Evolutionary conservation across 495 filamentous ascomycete species (phyloP).

Genomic region (Neurospora pannonica): DNA sequence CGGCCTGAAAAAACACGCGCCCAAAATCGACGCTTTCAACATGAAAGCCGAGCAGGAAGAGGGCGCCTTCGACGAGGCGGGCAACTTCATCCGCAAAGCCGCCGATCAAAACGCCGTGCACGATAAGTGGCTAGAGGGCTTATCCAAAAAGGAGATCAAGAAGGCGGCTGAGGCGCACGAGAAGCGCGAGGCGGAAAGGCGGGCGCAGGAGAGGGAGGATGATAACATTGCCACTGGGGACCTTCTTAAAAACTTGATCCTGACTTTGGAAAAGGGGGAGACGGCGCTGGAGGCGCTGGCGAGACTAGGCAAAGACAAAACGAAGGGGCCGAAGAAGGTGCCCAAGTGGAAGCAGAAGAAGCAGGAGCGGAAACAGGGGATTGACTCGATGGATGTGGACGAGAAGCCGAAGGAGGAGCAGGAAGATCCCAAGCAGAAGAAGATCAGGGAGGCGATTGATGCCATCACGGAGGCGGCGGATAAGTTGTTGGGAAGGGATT

Average conservation of each 20-base stretch:
- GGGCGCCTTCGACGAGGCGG: conserved; percentile 78
- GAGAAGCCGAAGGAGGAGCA: conserved; percentile 29
- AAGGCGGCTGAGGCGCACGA: conserved; percentile 80
- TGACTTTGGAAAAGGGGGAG: conserved; percentile 68
- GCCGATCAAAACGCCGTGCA: conserved; percentile 87
- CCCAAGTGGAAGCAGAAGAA: conserved; percentile 53
- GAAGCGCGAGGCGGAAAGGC: conserved; percentile 67
- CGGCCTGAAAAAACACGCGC: conserved; percentile 84
- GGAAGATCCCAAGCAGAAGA: conserved; percentile 61
- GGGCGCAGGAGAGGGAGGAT: conserved; percentile 56
- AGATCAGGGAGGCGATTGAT: conserved; percentile 63
- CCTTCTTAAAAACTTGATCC: conserved; percentile 60
- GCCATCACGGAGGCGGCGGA: conserved; percentile 83
- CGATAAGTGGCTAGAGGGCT: conserved; percentile 83
- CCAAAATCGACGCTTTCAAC: conserved; percentile 95
- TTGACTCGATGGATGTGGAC: conserved; percentile 56
- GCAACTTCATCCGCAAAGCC: conserved; percentile 88
- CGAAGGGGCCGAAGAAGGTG: conserved; percentile 50
- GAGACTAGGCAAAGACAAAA: conserved; percentile 61
- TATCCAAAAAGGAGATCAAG: conserved; percentile 89
- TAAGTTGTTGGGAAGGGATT: conserved; percentile 67
- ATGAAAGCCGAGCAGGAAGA: conserved; percentile 87
- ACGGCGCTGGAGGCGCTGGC: conserved; percentile 83
- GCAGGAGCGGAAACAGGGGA: conserved; percentile 32
- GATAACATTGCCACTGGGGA: conserved; percentile 70